phyloP scores from a whole-genome alignment of 805 yeast genomes.

The Wickerhamiella spandovensis region DNA sequence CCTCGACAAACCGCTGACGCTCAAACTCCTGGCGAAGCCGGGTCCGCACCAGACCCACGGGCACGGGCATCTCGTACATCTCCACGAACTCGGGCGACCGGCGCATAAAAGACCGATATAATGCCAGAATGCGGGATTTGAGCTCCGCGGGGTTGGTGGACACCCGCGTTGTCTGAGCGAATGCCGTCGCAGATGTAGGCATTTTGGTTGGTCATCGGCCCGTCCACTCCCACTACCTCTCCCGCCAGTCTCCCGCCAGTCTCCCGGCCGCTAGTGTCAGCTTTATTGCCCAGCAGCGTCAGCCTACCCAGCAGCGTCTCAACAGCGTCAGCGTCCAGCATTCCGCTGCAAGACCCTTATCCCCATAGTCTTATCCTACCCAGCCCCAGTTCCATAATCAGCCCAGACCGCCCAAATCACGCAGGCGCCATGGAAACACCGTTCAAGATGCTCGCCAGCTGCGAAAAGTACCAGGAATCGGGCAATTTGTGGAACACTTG shows the following conservation, averaged over 20 bases:
- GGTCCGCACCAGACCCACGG: constrained; percentile 65
- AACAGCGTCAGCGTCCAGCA: no score
- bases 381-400: no score
- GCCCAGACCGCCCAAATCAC: no score
- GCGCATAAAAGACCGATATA: constrained; percentile 60
- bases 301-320: no score
- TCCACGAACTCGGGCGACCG: constrained; percentile 29
- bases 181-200: constrained; percentile 67
- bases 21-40: constrained; percentile 83
- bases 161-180: constrained; percentile 68
- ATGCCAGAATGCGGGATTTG: constrained; percentile 46
- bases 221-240: no score
- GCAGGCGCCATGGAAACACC: no score
- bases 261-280: not conserved
- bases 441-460: not conserved
- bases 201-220: constrained; percentile 18
- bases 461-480: not conserved
- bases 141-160: constrained; percentile 49
- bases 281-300: no score
- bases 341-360: not conserved
- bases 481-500: constrained; percentile 28
- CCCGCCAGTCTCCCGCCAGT: not conserved
- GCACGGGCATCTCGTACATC: constrained; percentile 37
- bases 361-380: no score
- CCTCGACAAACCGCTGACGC: constrained; percentile 62